Conservation (phyloP, 2,329 filamentous ascomycete genomes). For the Mycocentrospora acerina region DNA sequence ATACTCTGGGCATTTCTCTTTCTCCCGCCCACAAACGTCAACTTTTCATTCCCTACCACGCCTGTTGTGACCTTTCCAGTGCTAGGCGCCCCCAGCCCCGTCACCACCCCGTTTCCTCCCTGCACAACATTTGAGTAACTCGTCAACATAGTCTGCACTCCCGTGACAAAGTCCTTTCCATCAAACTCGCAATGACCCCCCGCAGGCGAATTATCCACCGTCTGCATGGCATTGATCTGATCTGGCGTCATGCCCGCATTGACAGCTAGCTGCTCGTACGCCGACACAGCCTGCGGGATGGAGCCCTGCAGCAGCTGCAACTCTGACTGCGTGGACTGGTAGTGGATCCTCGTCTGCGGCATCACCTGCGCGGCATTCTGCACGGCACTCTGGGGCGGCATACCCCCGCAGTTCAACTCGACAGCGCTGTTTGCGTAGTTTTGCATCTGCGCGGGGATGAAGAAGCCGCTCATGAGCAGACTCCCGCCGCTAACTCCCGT, state of each 20-base stretch:
- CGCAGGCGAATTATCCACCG: constrained; percentile 57
- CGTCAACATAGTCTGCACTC: constrained; percentile 58
- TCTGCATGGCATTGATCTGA: constrained; percentile 56
- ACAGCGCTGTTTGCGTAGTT: constrained; percentile 55
- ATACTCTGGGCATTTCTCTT: constrained; percentile 29
- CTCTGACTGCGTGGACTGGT: constrained; percentile 58
- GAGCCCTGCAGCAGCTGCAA: constrained; percentile 51
- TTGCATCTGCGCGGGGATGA: constrained; percentile 58
- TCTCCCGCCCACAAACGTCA: constrained; percentile 41
- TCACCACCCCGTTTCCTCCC: constrained; percentile 53
- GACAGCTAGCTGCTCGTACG: constrained; percentile 54
- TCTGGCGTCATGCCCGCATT: constrained; percentile 46
- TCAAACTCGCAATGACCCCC: constrained; percentile 64
- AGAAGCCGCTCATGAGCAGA: constrained; percentile 58
- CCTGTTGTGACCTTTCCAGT: constrained; percentile 51
- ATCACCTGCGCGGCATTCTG: constrained; percentile 47
- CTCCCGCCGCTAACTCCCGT: constrained; percentile 60
- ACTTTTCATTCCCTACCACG: constrained; percentile 53
- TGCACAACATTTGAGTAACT: constrained; percentile 57
- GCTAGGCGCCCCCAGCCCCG: constrained; percentile 47
- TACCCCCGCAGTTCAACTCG: constrained; percentile 58
- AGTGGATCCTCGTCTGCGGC: constrained; percentile 55
- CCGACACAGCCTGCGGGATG: constrained; percentile 54
- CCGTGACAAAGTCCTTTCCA: constrained; percentile 54
- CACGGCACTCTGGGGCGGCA: constrained; percentile 57